Conservation (phyloP, 2,329 filamentous ascomycete genomes). For the Ceratocystis cubensis region DNA sequence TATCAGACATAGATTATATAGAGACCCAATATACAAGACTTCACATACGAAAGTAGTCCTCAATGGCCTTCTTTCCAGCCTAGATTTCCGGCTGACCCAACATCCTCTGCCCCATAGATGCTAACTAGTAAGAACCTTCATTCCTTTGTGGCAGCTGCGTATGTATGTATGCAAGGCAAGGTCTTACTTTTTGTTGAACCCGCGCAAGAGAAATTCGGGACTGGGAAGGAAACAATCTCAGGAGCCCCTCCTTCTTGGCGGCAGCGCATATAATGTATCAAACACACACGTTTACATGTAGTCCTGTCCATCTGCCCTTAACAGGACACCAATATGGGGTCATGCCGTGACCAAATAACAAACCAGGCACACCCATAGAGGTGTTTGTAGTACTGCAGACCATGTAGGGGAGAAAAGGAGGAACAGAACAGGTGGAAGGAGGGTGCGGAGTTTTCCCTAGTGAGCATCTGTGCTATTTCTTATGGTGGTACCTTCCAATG, state of each 20-base stretch:
- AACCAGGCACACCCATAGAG: not conserved
- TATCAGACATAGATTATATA: too few relatives aligned
- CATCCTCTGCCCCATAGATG: not conserved
- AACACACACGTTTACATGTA: not conserved
- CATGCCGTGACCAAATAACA: not conserved
- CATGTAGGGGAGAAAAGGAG: too few relatives aligned
- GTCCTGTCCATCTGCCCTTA: not conserved
- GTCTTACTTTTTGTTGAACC: not conserved
- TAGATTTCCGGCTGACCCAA: too few relatives aligned
- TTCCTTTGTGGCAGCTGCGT: not conserved
- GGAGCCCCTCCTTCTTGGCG: not conserved
- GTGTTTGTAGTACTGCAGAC: not conserved
- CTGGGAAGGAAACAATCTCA: not conserved
- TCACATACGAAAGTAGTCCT: not conserved
- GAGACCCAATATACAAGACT: too few relatives aligned
- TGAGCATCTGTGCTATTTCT: not conserved
- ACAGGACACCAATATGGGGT: not conserved
- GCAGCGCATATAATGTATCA: not conserved
- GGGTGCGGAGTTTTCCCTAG: not conserved
- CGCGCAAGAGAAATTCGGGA: not conserved
- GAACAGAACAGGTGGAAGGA: not conserved
- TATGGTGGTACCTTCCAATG: conserved; percentile 10
- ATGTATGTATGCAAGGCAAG: not conserved
- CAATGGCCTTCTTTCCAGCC: not conserved
- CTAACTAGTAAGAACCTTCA: not conserved